A percentile compares a stretch with the other conserved stretches of the same genome.
These are phyloP conservation scores for Blastobotrys illinoisensis DNA, from an alignment of 1,139 yeast species.

Conservation along the genomic window DNA sequence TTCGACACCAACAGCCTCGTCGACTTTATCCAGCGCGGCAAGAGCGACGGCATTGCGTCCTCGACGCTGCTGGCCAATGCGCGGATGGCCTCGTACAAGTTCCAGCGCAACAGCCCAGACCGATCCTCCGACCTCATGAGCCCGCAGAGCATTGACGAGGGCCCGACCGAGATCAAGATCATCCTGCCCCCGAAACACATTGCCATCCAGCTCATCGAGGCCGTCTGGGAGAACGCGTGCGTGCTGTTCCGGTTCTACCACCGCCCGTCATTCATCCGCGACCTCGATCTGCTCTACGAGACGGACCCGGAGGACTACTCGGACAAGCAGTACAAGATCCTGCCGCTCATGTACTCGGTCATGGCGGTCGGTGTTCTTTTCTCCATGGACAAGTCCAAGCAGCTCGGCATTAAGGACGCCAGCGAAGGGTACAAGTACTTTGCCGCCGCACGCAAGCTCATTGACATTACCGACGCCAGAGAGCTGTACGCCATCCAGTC, in stretches of 20 bases:
- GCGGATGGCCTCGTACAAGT: conserved; percentile 1
- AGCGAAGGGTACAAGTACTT: conserved; percentile 76
- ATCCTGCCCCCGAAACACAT: conserved; percentile 71
- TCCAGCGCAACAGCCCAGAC: conserved; percentile 2
- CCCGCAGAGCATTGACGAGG: conserved; percentile 8
- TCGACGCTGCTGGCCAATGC: not conserved
- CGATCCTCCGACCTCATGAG: not conserved
- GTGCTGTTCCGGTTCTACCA: conserved; percentile 81
- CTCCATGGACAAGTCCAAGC: conserved; percentile 37
- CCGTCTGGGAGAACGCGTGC: conserved; percentile 84
- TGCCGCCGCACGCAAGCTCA: conserved; percentile 70
- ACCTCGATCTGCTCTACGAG: conserved; percentile 53
- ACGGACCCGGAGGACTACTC: conserved; percentile 66
- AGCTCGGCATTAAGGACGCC: conserved; percentile 38
- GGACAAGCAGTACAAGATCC: conserved; percentile 66
- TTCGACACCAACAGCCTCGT: conserved; percentile 41
- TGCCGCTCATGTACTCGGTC: conserved; percentile 71
- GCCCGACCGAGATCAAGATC: conserved; percentile 42
- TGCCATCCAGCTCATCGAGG: conserved; percentile 64
- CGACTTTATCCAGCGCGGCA: conserved; percentile 4
- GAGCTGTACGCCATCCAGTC: conserved; percentile 70
- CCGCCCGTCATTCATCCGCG: conserved; percentile 66
- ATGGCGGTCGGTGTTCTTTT: conserved; percentile 74
- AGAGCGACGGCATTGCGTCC: conserved; percentile 1
- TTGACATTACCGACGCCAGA: conserved; percentile 60